Evolutionary conservation across 2,329 filamentous ascomycete species (phyloP).

Genomic region (Penicillium sp.): DNA sequence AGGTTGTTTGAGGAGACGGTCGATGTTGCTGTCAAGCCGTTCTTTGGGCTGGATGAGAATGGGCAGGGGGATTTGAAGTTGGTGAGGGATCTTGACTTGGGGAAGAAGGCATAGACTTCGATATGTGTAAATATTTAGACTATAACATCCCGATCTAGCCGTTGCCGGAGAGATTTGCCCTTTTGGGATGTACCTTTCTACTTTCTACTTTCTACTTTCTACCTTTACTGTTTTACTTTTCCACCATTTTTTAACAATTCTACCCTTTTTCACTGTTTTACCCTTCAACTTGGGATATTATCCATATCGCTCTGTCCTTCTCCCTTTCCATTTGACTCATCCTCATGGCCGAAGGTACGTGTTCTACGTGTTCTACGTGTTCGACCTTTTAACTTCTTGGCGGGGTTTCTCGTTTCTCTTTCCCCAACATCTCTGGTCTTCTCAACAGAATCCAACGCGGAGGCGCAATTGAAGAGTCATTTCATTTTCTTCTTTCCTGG

Average conservation of each 20-base stretch:
- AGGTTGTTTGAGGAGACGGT: slow-evolving; percentile 74
- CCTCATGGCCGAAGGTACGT: slow-evolving; percentile 20
- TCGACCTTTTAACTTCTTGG: slow-evolving; percentile 11
- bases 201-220: too few relatives aligned
- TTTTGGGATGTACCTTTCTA: too few relatives aligned
- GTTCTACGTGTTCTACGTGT: slow-evolving; percentile 4
- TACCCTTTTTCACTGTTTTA: too few relatives aligned
- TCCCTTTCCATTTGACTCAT: not conserved
- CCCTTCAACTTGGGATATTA: not conserved
- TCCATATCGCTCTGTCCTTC: not conserved
- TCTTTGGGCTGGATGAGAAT: slow-evolving; percentile 52
- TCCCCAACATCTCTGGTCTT: slow-evolving; percentile 12
- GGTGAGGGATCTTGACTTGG: too few relatives aligned
- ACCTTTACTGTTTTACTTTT: too few relatives aligned
- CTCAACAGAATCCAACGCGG: slow-evolving; percentile 1
- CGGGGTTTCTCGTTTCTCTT: slow-evolving; percentile 9
- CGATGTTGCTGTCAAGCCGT: slow-evolving; percentile 59
- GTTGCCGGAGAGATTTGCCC: too few relatives aligned
- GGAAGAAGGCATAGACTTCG: too few relatives aligned
- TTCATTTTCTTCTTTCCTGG: not conserved
- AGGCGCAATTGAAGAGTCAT: not conserved
- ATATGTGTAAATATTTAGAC: too few relatives aligned
- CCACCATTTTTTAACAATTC: too few relatives aligned
- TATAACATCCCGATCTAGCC: too few relatives aligned
- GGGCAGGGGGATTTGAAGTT: slow-evolving; percentile 32